Evolutionary conservation across 805 yeast genomes (phyloP), one percentile per base, ranked within the genome.

Genomic region (Ogataea salicorniae): DNA sequence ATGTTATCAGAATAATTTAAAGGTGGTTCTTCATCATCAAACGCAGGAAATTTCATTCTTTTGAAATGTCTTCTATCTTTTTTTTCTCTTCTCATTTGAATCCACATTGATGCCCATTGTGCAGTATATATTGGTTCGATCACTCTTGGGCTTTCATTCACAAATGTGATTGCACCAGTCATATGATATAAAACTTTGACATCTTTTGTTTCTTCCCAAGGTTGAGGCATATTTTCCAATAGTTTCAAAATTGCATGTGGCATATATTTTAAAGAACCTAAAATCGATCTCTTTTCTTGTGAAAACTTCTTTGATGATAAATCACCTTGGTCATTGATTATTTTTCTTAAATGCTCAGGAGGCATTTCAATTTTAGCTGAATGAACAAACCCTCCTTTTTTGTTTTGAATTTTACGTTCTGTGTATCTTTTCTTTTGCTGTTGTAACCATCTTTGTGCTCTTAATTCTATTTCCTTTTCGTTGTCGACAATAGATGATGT

Each of bases 1-100:
- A 90, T 70, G 58, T 86, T 84, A 47, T 89, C 95, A n/a, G 81
- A 59, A 82, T 87, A 94, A 47, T 83, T 79, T 33, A 91, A 61
- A 1, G 96, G 95, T 0, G 97, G 97, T 63, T 92, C 98, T 64
- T 94, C 99, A 62, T 94, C 99, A 65, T 94, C 99, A 68, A 92
- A 90, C 0, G 95, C 91, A 1, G 99, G 99, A 56, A 94, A 87
- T 47, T 89, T 76, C 87, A 94, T 83, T 55, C 99, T 77, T 59
- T 88, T 86, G 68, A 94, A 92, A 61, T 87, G 95, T 34, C 81
- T 72, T 56, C 98, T 76, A 62, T 91, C 98, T 48, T 95, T 78
- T 64, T 94, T 94, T 62, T 94, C 98, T 42, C 92, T 75, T 58
- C 97, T 79, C 99, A 94, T 94, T 68, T 83, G 82, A 14, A 79